Evolutionary conservation across 805 yeast species (phyloP), one percentile per base, ranked within the genome.

Genomic region (Yarrowia osloensis): DNA sequence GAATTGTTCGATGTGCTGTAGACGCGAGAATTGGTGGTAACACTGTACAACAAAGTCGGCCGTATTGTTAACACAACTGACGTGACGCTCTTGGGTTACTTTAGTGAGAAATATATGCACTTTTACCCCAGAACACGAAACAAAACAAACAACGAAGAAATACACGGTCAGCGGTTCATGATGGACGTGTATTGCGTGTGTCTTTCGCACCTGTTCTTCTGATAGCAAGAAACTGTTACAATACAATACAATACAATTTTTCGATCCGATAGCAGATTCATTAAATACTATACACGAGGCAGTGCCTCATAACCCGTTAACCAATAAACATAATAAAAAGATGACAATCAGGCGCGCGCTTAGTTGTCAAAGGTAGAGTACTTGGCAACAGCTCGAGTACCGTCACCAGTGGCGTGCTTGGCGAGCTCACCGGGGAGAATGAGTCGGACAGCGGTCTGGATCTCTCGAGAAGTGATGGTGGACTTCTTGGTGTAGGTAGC

Each of bases 401-500:
- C 98, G 85, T 93, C 98, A 76, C 97, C 89, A 76, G 92, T 97
- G 77, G 98, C 97, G 84, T 93, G 98, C 86, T 92, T 92, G 75
- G 97, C 97, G 80, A 93, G 86, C 85, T 93, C 98, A 87, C 98
- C 98, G 75, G 98, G 98, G 76, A 93, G 88, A 82, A 93, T 92
- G 78, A 93, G 88, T 87, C 97, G 91, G 73, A 93, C 98, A 74
- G 98, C 98, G 75, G 98, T 93, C 86, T 93, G 98, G 77, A 93
- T 93, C 85, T 93, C 98, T 85, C 98, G 91, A 70, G 98, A 96
- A 73, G 97, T 91, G 78, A 94, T 93, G 75, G 98, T 93, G 69
- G 97, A 91, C 84, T 92, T 93, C 86, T 92, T 92, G 90, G 93
- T 93, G 89, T 93, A 93, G 78, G 97, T 97, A 82, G 98, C 98